Conservation (phyloP, 2,329 filamentous ascomycete species). For the Lecanicillium sp. region DNA sequence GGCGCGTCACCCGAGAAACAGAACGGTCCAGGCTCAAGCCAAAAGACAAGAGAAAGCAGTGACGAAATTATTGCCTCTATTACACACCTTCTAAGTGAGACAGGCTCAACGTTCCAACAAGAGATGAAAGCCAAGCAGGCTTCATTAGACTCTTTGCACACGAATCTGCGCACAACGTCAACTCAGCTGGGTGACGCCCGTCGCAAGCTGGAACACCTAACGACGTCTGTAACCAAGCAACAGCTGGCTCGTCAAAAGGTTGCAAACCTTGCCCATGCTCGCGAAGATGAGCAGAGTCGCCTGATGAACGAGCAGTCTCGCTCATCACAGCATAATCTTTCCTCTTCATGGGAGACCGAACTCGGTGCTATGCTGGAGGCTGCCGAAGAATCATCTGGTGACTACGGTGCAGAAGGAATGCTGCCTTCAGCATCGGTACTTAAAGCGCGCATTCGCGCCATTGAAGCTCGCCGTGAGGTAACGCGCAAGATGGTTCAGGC, state of each 20-base stretch:
- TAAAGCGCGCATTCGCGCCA: conserved; percentile 59
- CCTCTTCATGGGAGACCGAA: conserved; percentile 45
- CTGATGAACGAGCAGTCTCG: conserved; percentile 32
- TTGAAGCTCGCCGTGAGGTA: conserved; percentile 58
- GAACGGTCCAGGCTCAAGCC: conserved; percentile 35
- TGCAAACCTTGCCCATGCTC: conserved; percentile 66
- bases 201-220: conserved; percentile 62
- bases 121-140: conserved; percentile 80
- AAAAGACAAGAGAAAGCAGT: conserved; percentile 61
- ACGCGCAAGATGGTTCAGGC: conserved; percentile 60
- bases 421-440: conserved; percentile 55
- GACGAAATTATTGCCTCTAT: conserved; percentile 77
- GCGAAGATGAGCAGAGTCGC: conserved; percentile 57
- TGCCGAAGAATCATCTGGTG: conserved; percentile 29
- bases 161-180: conserved; percentile 71
- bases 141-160: conserved; percentile 73
- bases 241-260: conserved; percentile 63
- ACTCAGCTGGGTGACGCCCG: conserved; percentile 70
- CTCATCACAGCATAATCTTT: conserved; percentile 35
- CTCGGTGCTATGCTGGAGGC: conserved; percentile 37
- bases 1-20: conserved; percentile 35
- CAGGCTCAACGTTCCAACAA: conserved; percentile 68
- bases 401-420: conserved; percentile 28
- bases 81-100: conserved; percentile 70
- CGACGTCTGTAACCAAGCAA: conserved; percentile 55